phyloP scores from a whole-genome alignment of 345 rosid genomes.

The Schrenkiella parvula region DNA sequence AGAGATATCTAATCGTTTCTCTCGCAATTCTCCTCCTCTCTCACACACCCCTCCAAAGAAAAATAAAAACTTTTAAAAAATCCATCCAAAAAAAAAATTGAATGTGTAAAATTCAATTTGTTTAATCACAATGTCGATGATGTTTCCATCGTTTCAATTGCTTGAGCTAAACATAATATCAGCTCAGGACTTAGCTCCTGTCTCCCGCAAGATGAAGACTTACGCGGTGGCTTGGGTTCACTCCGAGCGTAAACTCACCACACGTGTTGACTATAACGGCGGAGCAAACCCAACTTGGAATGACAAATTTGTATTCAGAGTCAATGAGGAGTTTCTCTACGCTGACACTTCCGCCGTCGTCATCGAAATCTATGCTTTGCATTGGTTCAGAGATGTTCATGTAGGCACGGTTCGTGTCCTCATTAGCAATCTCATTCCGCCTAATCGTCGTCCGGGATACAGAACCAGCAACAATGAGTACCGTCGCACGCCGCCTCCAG shows the following conservation, averaged over 20 bases:
- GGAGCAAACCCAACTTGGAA: constrained; percentile 84
- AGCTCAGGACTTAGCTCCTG: constrained; percentile 63
- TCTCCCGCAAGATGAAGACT: constrained; percentile 60
- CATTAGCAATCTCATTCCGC: constrained; percentile 66
- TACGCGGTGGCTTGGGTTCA: constrained; percentile 92
- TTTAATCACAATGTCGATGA: constrained; percentile 34
- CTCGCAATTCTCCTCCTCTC: constrained; percentile 12
- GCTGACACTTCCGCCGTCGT: constrained; percentile 81
- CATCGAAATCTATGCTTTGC: constrained; percentile 69
- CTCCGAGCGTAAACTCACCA: constrained; percentile 66
- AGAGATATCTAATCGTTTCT: neutral
- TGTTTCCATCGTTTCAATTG: constrained; percentile 60
- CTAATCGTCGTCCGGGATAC: constrained; percentile 21
- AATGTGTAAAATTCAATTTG: neutral
- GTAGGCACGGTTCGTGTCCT: constrained; percentile 77
- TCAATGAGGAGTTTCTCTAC: constrained; percentile 66
- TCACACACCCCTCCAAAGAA: neutral
- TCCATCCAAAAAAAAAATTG: neutral
- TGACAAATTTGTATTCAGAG: constrained; percentile 85
- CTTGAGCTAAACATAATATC: constrained; percentile 81
- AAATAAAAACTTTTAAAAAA: neutral
- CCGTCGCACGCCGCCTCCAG: constrained; percentile 35
- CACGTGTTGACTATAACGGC: constrained; percentile 61
- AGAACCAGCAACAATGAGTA: constrained; percentile 16
- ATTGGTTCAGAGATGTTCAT: constrained; percentile 82